Conservation (phyloP, 164 flowering plant genomes). For the Akebia trifoliata region DNA sequence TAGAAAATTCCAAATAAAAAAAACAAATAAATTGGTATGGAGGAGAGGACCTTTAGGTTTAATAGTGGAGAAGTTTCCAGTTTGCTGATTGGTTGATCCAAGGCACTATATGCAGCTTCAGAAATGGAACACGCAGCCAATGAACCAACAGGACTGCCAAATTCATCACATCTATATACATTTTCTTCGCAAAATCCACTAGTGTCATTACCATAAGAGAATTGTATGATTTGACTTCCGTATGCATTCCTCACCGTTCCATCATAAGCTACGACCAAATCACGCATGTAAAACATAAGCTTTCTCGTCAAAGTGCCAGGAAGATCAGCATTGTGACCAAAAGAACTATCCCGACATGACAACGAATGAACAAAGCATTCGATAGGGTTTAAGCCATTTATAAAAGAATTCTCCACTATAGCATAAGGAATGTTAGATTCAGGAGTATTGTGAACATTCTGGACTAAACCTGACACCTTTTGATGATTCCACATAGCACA, state of each 20-base stretch:
- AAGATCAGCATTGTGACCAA: constrained; percentile 84
- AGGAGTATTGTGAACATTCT: constrained; percentile 9
- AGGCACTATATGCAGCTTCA: constrained; percentile 93
- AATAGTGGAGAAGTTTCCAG: constrained; percentile 70
- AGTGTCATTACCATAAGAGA: constrained; percentile 35
- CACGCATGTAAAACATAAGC: constrained; percentile 88
- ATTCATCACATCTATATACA: constrained; percentile 12
- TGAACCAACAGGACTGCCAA: constrained; percentile 84
- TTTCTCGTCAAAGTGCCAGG: constrained; percentile 75
- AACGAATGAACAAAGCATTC: constrained; percentile 82
- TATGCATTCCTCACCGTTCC: constrained; percentile 85
- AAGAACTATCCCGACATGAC: constrained; percentile 66
- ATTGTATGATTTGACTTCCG: constrained; percentile 82
- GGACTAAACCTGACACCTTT: constrained; percentile 13
- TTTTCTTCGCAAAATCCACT: background rate
- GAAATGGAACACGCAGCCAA: constrained; percentile 81
- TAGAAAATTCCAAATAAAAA: background rate
- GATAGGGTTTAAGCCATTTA: constrained; percentile 67
- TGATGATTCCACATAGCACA: constrained; percentile 51
- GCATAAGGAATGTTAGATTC: constrained; percentile 51
- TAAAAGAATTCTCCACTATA: constrained; percentile 58
- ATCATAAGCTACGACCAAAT: constrained; percentile 65
- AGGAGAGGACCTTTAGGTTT: constrained; percentile 59
- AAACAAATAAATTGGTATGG: background rate
- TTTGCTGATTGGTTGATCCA: constrained; percentile 72